Evolutionary conservation across 139 green algal species (phyloP).

Genomic region (Volvox reticuliferus): DNA sequence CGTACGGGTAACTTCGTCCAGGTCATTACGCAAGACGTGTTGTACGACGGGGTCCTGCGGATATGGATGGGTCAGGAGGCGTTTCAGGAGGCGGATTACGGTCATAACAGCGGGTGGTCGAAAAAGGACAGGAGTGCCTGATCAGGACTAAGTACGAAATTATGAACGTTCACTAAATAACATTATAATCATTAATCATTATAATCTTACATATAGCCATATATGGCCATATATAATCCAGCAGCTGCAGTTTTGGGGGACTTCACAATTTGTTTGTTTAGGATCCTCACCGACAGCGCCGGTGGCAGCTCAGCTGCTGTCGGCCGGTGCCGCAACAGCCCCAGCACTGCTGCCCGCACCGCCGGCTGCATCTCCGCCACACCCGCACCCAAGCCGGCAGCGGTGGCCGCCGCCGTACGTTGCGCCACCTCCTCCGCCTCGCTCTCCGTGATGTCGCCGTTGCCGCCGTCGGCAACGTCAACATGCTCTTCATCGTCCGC

Average conservation of each 20-base stretch:
- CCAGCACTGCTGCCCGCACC: neutral
- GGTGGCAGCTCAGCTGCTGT: neutral
- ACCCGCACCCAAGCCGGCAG: neutral
- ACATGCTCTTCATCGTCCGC: neutral
- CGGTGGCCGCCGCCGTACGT: neutral
- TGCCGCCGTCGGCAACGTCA: neutral
- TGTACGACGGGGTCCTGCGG: constrained; percentile 22
- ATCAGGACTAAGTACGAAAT: too few species aligned
- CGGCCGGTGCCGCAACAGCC: neutral
- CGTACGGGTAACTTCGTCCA: neutral
- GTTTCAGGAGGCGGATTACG: neutral
- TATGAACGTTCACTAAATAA: too few species aligned
- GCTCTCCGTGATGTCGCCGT: neutral
- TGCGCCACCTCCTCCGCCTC: constrained; percentile 20
- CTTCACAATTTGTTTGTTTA: too few species aligned
- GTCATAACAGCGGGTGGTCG: neutral
- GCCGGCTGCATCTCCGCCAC: neutral
- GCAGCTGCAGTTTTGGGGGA: too few species aligned
- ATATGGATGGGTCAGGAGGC: neutral
- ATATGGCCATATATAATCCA: too few species aligned
- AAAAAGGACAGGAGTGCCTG: neutral
- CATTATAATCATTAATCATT: too few species aligned
- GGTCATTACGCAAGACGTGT: constrained; percentile 6
- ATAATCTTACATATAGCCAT: too few species aligned
- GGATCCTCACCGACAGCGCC: too few species aligned